Evolutionary conservation across 2,329 filamentous ascomycete species (phyloP).

Genomic region (Lasiodiplodia sp.): DNA sequence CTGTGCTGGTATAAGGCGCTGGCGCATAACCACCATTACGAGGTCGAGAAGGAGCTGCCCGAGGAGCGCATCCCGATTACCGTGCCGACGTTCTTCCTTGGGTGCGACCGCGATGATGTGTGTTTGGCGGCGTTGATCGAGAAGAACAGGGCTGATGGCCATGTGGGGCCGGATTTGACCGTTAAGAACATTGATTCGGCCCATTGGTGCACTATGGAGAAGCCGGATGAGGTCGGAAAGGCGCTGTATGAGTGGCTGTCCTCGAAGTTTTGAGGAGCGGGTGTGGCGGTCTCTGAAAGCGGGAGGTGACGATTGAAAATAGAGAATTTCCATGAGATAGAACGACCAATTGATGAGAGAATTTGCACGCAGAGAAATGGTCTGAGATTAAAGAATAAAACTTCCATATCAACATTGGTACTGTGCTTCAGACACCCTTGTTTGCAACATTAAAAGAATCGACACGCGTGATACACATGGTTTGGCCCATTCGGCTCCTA

Average conservation of each 20-base stretch:
- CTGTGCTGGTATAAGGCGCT: constrained; percentile 50
- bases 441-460: not conserved
- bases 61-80: constrained; percentile 38
- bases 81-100: constrained; percentile 49
- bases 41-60: constrained; percentile 39
- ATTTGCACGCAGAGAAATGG: too few species aligned
- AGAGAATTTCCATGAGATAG: too few species aligned
- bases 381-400: too few species aligned
- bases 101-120: constrained; percentile 43
- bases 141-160: constrained; percentile 36
- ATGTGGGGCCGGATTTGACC: constrained; percentile 42
- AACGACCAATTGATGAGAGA: too few species aligned
- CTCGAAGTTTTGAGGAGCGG: constrained; percentile 21
- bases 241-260: constrained; percentile 36
- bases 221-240: constrained; percentile 40
- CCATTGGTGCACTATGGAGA: constrained; percentile 48
- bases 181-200: constrained; percentile 44
- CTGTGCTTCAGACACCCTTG: too few species aligned
- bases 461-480: too few species aligned
- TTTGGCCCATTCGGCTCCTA: not conserved
- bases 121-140: constrained; percentile 44
- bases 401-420: too few species aligned
- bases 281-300: too few species aligned
- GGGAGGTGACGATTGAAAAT: too few species aligned
- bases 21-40: constrained; percentile 38